These are phyloP conservation scores for Monilinia vaccinii-corymbosi DNA, from an alignment of 2,329 filamentous ascomycete genomes.

Conservation along the genomic window DNA sequence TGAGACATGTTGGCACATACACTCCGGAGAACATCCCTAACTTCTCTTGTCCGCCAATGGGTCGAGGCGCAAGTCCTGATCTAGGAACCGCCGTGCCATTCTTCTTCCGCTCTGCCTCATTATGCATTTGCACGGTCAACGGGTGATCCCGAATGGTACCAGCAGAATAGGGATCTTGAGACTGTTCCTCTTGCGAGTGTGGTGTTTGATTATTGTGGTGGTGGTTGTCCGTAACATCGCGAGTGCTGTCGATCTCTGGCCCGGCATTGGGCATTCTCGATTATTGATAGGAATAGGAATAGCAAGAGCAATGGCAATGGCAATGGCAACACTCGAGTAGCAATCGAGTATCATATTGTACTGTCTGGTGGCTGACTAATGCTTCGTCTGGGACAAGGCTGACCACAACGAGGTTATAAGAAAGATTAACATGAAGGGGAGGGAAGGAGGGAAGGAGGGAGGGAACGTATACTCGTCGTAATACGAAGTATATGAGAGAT, in stretches of 20 bases:
- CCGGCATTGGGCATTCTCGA: conserved; percentile 7
- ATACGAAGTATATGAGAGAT: too few relatives aligned
- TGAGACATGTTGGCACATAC: conserved; percentile 81
- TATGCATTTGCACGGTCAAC: conserved; percentile 21
- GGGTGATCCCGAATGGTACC: conserved; percentile 15
- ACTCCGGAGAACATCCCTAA: conserved; percentile 70
- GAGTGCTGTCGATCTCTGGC: background rate
- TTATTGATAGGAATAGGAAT: background rate
- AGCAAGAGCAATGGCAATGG: background rate
- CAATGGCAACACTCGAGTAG: background rate
- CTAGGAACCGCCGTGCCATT: conserved; percentile 29
- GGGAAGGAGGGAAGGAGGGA: background rate
- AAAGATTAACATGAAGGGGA: too few relatives aligned
- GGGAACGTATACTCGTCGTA: too few relatives aligned
- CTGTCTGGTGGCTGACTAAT: too few relatives aligned
- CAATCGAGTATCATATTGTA: background rate
- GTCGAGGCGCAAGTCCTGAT: conserved; percentile 33
- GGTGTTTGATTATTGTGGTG: background rate
- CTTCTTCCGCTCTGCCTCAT: conserved; percentile 22
- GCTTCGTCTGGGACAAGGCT: too few relatives aligned
- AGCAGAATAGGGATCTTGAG: background rate
- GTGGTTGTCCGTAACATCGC: background rate
- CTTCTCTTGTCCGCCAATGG: conserved; percentile 43
- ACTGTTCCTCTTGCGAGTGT: background rate
- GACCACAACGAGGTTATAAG: too few relatives aligned